Conservation (phyloP, 2,329 filamentous ascomycete genomes). For the Aspergillus melleus region DNA sequence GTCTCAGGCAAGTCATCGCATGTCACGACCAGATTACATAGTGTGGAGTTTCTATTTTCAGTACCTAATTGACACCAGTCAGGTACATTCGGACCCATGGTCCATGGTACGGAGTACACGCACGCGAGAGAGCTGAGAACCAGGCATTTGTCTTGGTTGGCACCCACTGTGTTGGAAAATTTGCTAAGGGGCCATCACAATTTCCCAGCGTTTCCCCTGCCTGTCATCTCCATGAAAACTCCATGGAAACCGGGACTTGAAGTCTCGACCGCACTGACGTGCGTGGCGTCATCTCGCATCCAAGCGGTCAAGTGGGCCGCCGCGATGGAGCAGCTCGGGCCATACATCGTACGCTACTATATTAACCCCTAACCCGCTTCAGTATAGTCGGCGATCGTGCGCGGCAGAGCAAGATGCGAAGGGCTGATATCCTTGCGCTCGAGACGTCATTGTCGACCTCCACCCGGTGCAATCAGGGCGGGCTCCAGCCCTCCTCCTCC, state of each 20-base stretch:
- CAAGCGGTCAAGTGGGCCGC: slow-evolving; percentile 5
- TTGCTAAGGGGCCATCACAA: no score
- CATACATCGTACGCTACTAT: slow-evolving; percentile 12
- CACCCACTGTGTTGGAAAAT: neutral
- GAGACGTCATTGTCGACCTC: slow-evolving; percentile 6
- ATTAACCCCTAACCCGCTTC: slow-evolving; percentile 3
- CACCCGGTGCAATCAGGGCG: slow-evolving; percentile 6
- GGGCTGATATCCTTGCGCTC: neutral
- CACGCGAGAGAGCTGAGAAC: neutral
- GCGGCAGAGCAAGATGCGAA: neutral
- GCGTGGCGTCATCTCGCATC: slow-evolving; percentile 22
- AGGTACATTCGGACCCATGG: neutral
- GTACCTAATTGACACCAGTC: neutral
- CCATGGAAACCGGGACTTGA: neutral
- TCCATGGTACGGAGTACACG: neutral
- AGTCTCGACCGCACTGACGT: slow-evolving; percentile 11
- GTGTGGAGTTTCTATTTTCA: neutral
- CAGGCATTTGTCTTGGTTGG: neutral
- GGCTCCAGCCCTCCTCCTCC: slow-evolving; percentile 10
- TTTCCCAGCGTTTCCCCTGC: neutral
- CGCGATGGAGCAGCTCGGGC: slow-evolving; percentile 6
- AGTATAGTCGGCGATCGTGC: slow-evolving; percentile 4
- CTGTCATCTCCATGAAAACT: neutral
- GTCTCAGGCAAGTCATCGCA: neutral
- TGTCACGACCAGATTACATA: neutral